These are phyloP conservation scores for Adansonia digitata DNA, from an alignment of 345 rosid species.

Conservation along the genomic window DNA sequence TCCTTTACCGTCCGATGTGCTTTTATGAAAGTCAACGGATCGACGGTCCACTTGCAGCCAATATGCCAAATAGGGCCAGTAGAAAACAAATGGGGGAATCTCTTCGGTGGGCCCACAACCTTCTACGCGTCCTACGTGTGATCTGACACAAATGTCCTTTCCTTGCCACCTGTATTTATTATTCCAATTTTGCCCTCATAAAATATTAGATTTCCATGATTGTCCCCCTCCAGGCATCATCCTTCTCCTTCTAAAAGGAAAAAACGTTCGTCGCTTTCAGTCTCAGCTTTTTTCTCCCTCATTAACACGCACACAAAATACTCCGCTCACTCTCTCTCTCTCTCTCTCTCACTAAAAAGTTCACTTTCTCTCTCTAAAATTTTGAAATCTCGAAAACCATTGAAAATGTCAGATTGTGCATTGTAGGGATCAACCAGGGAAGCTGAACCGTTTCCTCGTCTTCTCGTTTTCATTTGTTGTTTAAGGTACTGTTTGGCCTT, in stretches of 20 bases:
- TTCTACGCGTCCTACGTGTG: not conserved
- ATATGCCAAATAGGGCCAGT: not conserved
- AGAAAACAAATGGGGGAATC: not conserved
- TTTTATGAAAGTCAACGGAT: not conserved
- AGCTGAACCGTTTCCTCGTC: not conserved
- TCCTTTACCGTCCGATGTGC: not conserved
- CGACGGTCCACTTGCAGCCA: conserved; percentile 3
- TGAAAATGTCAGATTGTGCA: conserved; percentile 2
- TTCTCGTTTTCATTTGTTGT: not conserved
- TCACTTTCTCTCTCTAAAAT: not conserved
- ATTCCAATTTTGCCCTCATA: not conserved
- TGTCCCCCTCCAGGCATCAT: not conserved
- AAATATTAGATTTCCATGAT: not conserved
- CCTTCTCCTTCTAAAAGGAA: not conserved
- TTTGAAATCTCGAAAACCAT: conserved; percentile 14
- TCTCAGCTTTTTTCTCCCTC: not conserved
- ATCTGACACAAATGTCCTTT: not conserved
- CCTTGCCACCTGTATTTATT: not conserved
- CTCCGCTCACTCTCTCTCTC: not conserved
- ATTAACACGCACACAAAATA: not conserved
- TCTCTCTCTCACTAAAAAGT: too few relatives aligned
- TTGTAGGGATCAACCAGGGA: not conserved
- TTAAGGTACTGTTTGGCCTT: conserved; percentile 11
- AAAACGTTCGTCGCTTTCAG: conserved; percentile 5
- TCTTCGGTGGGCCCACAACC: not conserved